Base-by-base conservation (phyloP, 306 rosid species). In the Castanopsis chinensis region DNA sequence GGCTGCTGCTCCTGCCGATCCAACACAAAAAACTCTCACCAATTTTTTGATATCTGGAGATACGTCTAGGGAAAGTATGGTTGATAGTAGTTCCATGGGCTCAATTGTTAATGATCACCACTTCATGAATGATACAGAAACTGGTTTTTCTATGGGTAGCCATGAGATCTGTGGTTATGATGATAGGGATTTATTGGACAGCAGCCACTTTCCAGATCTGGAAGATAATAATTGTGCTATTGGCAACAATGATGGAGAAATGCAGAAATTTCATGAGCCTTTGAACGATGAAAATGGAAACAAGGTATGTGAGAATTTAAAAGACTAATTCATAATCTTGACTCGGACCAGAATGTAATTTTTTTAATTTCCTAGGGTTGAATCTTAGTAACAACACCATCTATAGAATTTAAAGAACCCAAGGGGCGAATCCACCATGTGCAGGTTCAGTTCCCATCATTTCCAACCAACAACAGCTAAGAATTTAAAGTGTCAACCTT, bases 11-110 rank as follows among this genome's bases (percentile, higher is more conserved):
- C 72, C 81, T 55, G 76, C 83, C 69, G 97, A 92, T 85, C 93
- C 92, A 21, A 84, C 87, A 43, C 99, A 95, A 84, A 91, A 82
- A 86, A 72, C 93, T 60, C 90, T 95, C 53, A 90, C 91, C 27
- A 69, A 84, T 76, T 95, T 91, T 85, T 82, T 95, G 65, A 52
- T 89, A 65, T 75, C 86, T 14, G 87, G 85, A 77, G 95, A 86
- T 79, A 60, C 83, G 76, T 71, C 76, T 41, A 85, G 84, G 84
- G 84, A 83, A 77, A 76, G 49, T 67, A 18, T 27, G 78, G 76
- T 64, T 20, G 72, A 71, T 54, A 70, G 53, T 45, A 84, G 73
- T 49, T 76, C 84, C 78, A 68, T 83, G 49, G 80, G 78, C 58
- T 80, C 84, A 20, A 86, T 84, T 69, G 79, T 61, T 71, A 55